Base-by-base conservation (phyloP, 768 basidiomycete species). In the Kwoniella europaea region DNA sequence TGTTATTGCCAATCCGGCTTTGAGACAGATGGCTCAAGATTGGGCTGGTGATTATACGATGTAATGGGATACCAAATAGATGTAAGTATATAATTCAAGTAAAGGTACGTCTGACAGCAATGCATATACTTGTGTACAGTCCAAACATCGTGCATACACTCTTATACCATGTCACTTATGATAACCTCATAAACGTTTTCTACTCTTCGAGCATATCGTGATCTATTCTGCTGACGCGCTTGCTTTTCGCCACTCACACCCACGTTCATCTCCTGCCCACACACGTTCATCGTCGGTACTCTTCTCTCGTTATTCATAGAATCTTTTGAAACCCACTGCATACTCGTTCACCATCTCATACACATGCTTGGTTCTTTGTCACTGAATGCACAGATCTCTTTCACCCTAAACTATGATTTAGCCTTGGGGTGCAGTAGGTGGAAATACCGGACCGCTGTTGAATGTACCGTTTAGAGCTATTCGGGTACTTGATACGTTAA, bases 1-100 rank as follows among this genome's bases (percentile, higher is more conserved):
- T 5, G 64, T 64, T 35, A 74, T 74, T 42, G 56, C 20, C 5
- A 74, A 74, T 66, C n/a, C 27, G n/a, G 42, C 42, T 35, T 63
- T 74, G 62, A 59, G 56, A 42, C 55, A 66, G 60, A 59, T 72
- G 62, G 69, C 69, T 6, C 41, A 65, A 29, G 62, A 46, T 61
- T 61, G 59, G 59, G 35, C 46, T 50, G 46, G 46, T 13, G 46
- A 50, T 50, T 50, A 50, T 50, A 50, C 46, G 46, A 50, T 50
- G 12, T 50, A 24, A 35, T 35, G 35, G 5, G 35, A 4, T 35
- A 35, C 35, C 35, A 9, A 35, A 35, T 6, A 35, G 1, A 4
- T 35, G 6, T 9, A 35, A 35, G 35, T 35, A 35, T 7, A 35
- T 35, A 35, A 7, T 35, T 35, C 7, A 6, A 35, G 35, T 35